Evolutionary conservation across 345 rosid genomes (phyloP).

Genomic region (Clarkia xantiana): DNA sequence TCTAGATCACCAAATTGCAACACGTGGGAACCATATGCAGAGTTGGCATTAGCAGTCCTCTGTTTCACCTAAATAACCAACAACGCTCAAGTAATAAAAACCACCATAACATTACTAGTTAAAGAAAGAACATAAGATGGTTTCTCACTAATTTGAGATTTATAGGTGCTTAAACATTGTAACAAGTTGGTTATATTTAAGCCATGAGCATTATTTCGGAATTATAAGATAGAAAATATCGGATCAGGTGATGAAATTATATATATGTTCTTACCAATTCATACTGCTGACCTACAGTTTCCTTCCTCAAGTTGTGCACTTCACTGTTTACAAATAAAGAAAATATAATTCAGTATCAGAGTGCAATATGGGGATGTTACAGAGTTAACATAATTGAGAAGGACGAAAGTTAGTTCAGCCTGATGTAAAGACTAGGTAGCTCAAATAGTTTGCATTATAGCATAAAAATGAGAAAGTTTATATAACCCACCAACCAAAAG

Average conservation of each 20-base stretch:
- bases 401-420: neutral
- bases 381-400: neutral
- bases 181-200: too few relatives aligned
- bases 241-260: neutral
- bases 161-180: too few relatives aligned
- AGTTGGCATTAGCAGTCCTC: slow-evolving; percentile 44
- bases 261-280: slow-evolving; percentile 15
- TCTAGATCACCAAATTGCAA: slow-evolving; percentile 30
- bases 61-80: slow-evolving; percentile 48
- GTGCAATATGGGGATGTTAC: neutral
- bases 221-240: too few relatives aligned
- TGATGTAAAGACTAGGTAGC: too few relatives aligned
- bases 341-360: neutral
- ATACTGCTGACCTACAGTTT: slow-evolving; percentile 31
- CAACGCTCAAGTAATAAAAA: slow-evolving; percentile 15
- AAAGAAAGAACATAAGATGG: too few relatives aligned
- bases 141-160: too few relatives aligned
- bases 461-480: too few relatives aligned
- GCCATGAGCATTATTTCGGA: too few relatives aligned
- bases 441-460: too few relatives aligned
- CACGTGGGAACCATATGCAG: slow-evolving; percentile 44
- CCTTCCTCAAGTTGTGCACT: slow-evolving; percentile 20
- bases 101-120: neutral
- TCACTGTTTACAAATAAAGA: slow-evolving; percentile 18
- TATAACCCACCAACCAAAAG: too few relatives aligned